Conservation (phyloP, 1,284 basidiomycete genomes). For the Singerocomus inundabilis region DNA sequence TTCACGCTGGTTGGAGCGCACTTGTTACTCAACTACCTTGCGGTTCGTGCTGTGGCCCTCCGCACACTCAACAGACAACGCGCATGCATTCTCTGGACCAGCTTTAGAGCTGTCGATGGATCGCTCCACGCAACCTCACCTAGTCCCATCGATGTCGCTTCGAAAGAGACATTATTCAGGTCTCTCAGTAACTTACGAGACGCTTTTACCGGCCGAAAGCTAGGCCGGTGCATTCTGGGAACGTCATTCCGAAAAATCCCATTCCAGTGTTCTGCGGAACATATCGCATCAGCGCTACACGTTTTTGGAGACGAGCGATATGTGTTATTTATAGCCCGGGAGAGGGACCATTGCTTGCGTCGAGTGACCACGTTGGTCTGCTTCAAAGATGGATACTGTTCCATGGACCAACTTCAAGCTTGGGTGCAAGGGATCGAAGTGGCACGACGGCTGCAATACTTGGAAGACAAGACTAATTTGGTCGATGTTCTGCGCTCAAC, state of each 20-base stretch:
- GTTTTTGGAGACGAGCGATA: slow-evolving; percentile 47
- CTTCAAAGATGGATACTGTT: slow-evolving; percentile 48
- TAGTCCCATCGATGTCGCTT: slow-evolving; percentile 36
- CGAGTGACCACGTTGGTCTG: slow-evolving; percentile 34
- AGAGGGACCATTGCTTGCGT: background rate
- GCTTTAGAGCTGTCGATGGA: slow-evolving; percentile 30
- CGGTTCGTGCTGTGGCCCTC: slow-evolving; percentile 54
- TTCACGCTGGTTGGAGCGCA: slow-evolving; percentile 52
- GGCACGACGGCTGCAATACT: slow-evolving; percentile 6
- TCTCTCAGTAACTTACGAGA: slow-evolving; percentile 39
- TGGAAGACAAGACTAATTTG: background rate
- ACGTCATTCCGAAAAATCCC: slow-evolving; percentile 33
- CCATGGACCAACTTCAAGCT: slow-evolving; percentile 51
- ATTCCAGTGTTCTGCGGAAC: slow-evolving; percentile 8
- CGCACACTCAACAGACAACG: slow-evolving; percentile 62
- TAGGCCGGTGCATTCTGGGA: slow-evolving; percentile 48
- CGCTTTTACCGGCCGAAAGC: slow-evolving; percentile 24
- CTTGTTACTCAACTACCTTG: slow-evolving; percentile 57
- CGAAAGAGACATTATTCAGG: slow-evolving; percentile 39
- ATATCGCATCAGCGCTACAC: slow-evolving; percentile 15
- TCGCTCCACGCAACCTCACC: slow-evolving; percentile 8
- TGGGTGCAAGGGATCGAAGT: slow-evolving; percentile 49
- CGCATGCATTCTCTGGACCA: slow-evolving; percentile 49
- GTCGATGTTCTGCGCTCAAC: slow-evolving; percentile 22
- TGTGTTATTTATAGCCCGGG: slow-evolving; percentile 43